phyloP scores from a whole-genome alignment of 192 early-diverging fungal genomes.

The Linnemannia zychae region DNA sequence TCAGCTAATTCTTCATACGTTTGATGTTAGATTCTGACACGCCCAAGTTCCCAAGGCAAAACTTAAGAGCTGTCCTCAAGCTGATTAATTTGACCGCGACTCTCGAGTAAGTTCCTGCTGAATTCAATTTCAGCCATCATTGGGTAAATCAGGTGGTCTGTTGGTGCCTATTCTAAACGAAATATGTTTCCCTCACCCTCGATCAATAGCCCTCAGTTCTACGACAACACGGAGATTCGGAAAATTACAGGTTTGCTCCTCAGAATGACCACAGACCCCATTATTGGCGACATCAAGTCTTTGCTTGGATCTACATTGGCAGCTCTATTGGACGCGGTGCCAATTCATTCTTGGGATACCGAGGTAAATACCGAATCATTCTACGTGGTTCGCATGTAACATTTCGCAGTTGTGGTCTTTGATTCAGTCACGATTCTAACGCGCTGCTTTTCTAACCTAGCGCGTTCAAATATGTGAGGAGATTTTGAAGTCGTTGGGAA shows the following conservation, averaged over 20 bases:
- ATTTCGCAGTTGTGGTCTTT: neutral
- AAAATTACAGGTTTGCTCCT: conserved; percentile 34
- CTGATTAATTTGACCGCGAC: conserved; percentile 45
- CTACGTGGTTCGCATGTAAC: neutral
- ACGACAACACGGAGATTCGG: conserved; percentile 17
- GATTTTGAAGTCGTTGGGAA: conserved; percentile 22
- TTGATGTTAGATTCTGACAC: conserved; percentile 20
- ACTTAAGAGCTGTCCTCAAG: conserved; percentile 35
- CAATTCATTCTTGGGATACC: conserved; percentile 18
- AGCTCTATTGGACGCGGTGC: conserved; percentile 32
- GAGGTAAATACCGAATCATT: neutral
- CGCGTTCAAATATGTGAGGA: conserved; percentile 25
- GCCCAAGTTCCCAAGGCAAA: conserved; percentile 34
- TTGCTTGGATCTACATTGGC: conserved; percentile 32
- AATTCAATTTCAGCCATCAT: neutral
- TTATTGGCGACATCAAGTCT: conserved; percentile 49
- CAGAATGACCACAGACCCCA: conserved; percentile 48
- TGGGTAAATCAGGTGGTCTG: no score
- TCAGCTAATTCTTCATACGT: neutral
- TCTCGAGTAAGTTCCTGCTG: conserved; percentile 26
- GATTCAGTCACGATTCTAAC: neutral
- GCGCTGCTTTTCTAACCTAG: neutral
- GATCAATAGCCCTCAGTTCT: conserved; percentile 38
- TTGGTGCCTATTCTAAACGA: no score
- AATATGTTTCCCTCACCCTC: neutral